phyloP scores from a whole-genome alignment of 495 filamentous ascomycete genomes.

The Daldinia loculata region DNA sequence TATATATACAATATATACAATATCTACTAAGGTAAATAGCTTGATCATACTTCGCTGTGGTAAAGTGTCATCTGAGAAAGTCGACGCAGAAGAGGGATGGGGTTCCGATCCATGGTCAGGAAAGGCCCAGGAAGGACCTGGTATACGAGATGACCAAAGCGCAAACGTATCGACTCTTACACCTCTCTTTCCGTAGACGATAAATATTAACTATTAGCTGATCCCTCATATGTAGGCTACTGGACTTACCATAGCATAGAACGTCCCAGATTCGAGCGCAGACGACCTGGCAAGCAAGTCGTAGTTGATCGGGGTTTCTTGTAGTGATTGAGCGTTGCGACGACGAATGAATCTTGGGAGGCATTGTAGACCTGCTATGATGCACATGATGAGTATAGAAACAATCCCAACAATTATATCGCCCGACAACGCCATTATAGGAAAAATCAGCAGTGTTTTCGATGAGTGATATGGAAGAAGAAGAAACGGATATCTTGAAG shows the following conservation, averaged over 20 bases:
- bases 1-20: neutral
- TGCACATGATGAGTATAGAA: neutral
- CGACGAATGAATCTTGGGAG: neutral
- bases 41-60: neutral
- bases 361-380: neutral
- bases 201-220: neutral
- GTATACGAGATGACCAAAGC: neutral
- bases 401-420: neutral
- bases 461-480: neutral
- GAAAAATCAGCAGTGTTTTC: neutral
- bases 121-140: neutral
- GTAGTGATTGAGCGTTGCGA: neutral
- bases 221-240: too few relatives aligned
- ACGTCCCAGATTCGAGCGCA: neutral
- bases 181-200: neutral
- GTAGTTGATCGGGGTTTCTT: neutral
- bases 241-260: neutral
- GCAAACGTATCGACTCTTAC: neutral
- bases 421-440: neutral
- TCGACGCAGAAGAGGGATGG: neutral
- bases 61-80: neutral
- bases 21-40: neutral
- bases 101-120: neutral
- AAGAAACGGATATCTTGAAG: neutral
- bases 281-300: neutral